These are phyloP conservation scores for Pyrus betulifolia DNA, from an alignment of 306 rosid species.

Conservation along the genomic window DNA sequence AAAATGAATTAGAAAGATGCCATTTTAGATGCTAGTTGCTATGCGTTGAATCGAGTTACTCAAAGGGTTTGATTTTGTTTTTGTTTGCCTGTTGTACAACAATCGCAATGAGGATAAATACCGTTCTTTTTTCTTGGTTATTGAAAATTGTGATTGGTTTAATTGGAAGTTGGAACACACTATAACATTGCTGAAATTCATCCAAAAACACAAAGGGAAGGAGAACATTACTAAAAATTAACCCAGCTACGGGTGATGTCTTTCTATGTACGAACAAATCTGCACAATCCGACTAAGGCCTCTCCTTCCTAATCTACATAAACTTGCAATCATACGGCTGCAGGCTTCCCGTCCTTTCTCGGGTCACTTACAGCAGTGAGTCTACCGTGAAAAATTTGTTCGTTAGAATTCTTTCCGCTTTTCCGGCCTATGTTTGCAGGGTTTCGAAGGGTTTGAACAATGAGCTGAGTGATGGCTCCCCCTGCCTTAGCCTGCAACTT, in stretches of 20 bases:
- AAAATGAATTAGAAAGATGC: slow-evolving; percentile 44
- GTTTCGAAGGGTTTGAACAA: slow-evolving; percentile 47
- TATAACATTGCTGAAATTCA: not conserved
- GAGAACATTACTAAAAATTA: not conserved
- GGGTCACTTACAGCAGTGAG: slow-evolving; percentile 85
- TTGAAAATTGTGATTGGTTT: not conserved
- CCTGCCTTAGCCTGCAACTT: slow-evolving; percentile 21
- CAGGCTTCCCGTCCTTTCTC: slow-evolving; percentile 76
- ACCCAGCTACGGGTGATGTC: not conserved
- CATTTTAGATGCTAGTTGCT: not conserved
- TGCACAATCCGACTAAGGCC: not conserved
- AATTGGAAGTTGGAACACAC: not conserved
- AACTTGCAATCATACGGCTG: slow-evolving; percentile 37
- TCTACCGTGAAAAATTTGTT: slow-evolving; percentile 31
- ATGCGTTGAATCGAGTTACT: not conserved
- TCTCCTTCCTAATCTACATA: not conserved
- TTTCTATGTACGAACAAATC: not conserved
- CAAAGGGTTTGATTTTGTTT: not conserved
- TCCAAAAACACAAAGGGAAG: not conserved
- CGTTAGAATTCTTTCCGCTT: slow-evolving; percentile 14
- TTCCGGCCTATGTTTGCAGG: slow-evolving; percentile 27
- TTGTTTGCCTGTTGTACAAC: not conserved
- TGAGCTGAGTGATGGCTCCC: slow-evolving; percentile 60
- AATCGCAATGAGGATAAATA: not conserved
- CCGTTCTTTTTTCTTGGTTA: not conserved